phyloP scores from a whole-genome alignment of 225 moss, liverwort and hornwort species.

The Marchantia paleacea region DNA sequence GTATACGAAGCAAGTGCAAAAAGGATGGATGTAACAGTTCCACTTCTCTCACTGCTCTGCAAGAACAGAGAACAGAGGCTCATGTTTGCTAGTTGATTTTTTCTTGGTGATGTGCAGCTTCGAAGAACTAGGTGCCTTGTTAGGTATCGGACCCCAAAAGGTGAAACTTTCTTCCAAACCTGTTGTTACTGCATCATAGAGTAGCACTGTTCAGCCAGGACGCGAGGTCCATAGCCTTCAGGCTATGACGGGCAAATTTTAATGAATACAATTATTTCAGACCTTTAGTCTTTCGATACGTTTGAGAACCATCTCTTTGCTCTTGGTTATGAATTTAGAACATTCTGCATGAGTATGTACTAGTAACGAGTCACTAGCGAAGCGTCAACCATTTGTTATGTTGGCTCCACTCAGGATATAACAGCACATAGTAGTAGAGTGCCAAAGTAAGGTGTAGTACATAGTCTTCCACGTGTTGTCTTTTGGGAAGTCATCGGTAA shows the following conservation, averaged over 20 bases:
- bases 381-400: too few relatives aligned
- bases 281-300: not conserved
- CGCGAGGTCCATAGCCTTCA: too few relatives aligned
- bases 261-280: not conserved
- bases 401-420: not conserved
- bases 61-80: not conserved
- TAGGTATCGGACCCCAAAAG: conserved; percentile 97
- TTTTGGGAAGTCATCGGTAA: not conserved
- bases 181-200: not conserved
- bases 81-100: not conserved
- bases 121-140: conserved; percentile 91
- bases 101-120: conserved; percentile 60
- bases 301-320: too few relatives aligned
- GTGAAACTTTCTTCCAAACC: conserved; percentile 32
- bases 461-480: not conserved
- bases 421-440: not conserved
- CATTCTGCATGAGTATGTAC: too few relatives aligned
- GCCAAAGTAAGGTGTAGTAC: not conserved
- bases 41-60: not conserved
- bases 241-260: too few relatives aligned
- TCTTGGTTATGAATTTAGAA: too few relatives aligned
- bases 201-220: not conserved
- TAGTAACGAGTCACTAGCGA: too few relatives aligned
- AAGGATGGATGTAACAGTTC: not conserved
- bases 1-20: not conserved